Conservation (phyloP, 306 rosid species). For the Carpinus viminea region DNA sequence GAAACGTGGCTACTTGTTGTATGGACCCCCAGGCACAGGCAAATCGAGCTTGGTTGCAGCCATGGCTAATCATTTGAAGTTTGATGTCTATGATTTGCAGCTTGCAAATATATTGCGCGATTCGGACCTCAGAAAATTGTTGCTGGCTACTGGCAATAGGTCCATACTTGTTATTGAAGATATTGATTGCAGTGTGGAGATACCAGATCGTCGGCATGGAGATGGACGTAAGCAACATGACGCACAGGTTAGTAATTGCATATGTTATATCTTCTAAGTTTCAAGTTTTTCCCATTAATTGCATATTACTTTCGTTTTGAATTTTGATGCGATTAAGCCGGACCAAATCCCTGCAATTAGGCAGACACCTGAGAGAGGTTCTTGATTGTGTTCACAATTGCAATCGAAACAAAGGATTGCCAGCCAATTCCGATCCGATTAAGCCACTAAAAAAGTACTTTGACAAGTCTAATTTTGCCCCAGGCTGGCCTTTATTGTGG, state of each 20-base stretch:
- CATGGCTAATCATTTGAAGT: constrained; percentile 83
- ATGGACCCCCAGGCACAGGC: constrained; percentile 93
- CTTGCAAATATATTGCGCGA: constrained; percentile 58
- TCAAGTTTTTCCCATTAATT: not conserved
- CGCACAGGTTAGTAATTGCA: constrained; percentile 37
- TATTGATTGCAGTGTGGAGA: constrained; percentile 77
- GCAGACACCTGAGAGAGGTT: too few relatives aligned
- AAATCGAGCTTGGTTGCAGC: constrained; percentile 93
- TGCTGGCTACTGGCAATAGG: constrained; percentile 67
- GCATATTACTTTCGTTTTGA: not conserved
- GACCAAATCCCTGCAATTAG: too few relatives aligned
- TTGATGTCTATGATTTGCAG: constrained; percentile 82
- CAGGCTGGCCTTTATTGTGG: not conserved
- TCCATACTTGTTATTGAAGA: constrained; percentile 91
- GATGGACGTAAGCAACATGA: constrained; percentile 48
- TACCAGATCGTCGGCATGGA: constrained; percentile 56
- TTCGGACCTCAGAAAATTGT: constrained; percentile 69
- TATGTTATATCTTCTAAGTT: not conserved
- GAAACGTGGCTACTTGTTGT: constrained; percentile 84
- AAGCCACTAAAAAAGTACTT: not conserved
- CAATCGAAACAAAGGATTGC: too few relatives aligned
- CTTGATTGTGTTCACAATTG: too few relatives aligned
- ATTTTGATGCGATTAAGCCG: not conserved
- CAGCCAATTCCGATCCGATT: too few relatives aligned
- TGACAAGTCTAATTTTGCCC: not conserved